Percentiles rank a stretch among this genome's conserved stretches.
Evolutionary conservation across 2,329 filamentous ascomycete species (phyloP).

Genomic region (Aureobasidium sp.): DNA sequence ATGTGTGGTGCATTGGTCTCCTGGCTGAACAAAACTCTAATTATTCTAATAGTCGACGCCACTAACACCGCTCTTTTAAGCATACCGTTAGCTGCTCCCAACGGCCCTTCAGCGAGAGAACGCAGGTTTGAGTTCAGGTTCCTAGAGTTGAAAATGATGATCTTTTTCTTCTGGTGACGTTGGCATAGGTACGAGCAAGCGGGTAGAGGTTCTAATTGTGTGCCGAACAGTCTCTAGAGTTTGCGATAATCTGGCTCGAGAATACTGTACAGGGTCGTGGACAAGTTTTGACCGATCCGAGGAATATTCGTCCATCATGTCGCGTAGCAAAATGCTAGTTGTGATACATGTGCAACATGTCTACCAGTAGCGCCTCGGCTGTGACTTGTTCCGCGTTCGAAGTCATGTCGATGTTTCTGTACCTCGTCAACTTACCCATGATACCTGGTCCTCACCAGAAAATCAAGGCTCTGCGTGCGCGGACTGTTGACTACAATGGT

Average conservation of each 20-base stretch:
- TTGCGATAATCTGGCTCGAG: too few relatives aligned
- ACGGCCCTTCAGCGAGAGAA: slow-evolving; percentile 1
- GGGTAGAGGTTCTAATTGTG: background rate
- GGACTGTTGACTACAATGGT: background rate
- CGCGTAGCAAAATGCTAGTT: background rate
- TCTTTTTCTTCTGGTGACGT: background rate
- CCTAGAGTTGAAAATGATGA: background rate
- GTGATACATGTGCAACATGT: background rate
- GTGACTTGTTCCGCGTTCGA: background rate
- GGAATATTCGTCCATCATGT: background rate
- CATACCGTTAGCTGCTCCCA: background rate
- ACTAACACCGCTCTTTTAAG: background rate
- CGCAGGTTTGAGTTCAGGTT: background rate
- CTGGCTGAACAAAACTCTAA: background rate
- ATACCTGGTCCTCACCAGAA: background rate
- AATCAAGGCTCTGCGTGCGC: background rate
- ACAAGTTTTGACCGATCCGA: background rate
- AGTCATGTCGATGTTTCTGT: background rate
- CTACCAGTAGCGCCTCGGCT: background rate
- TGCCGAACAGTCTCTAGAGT: background rate
- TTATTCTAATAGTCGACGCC: background rate
- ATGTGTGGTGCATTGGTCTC: background rate
- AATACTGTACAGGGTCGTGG: background rate
- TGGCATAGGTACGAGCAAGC: background rate
- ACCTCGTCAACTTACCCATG: background rate